Evolutionary conservation across 805 yeast genomes (phyloP).

Genomic region (Saccharomyces jurei): DNA sequence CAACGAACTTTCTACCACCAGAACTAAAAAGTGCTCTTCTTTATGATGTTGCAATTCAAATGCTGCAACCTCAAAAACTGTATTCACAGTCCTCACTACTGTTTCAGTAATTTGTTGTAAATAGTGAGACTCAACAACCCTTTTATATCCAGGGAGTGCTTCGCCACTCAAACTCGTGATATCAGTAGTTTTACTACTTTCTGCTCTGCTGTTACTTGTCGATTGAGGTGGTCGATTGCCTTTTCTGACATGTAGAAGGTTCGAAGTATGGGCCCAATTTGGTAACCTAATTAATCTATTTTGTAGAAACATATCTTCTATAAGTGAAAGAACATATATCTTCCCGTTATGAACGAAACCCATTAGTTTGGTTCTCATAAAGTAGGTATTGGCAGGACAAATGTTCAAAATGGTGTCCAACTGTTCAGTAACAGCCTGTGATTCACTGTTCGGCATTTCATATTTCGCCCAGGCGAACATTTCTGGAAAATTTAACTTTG

Average conservation of each 20-base stretch:
- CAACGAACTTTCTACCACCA: constrained; percentile 67
- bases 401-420: constrained; percentile 23
- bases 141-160: constrained; percentile 4
- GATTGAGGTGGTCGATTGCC: background rate
- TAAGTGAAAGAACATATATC: constrained; percentile 78
- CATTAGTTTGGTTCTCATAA: constrained; percentile 80
- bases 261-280: constrained; percentile 32
- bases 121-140: constrained; percentile 47
- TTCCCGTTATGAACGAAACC: constrained; percentile 87
- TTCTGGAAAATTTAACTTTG: constrained; percentile 25
- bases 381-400: constrained; percentile 30
- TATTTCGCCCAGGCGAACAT: constrained; percentile 19
- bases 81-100: constrained; percentile 69
- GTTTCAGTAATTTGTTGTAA: constrained; percentile 82
- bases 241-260: constrained; percentile 16
- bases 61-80: constrained; percentile 82
- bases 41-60: constrained; percentile 48
- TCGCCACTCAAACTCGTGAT: background rate
- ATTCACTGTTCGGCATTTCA: background rate
- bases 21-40: constrained; percentile 75
- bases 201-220: background rate
- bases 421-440: constrained; percentile 13
- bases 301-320: constrained; percentile 86
- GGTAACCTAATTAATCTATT: constrained; percentile 28
- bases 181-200: background rate